phyloP scores from a whole-genome alignment of 2,329 filamentous ascomycete genomes.

The Nemania diffusa region DNA sequence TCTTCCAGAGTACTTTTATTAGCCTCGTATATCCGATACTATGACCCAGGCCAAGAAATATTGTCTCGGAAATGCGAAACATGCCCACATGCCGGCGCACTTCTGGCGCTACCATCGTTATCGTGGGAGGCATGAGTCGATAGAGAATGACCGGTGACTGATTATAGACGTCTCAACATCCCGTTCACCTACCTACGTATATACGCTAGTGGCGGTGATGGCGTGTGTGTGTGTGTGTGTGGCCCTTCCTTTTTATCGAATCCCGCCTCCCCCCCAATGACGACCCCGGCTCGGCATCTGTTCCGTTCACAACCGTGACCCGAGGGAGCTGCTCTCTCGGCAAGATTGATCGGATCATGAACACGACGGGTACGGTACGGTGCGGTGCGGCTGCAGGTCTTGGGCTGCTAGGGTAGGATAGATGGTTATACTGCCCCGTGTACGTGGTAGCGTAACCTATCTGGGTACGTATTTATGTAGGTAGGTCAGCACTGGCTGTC shows the following conservation, averaged over 20 bases:
- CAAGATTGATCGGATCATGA: constrained; percentile 23
- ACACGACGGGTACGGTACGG: background rate
- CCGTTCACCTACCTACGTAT: background rate
- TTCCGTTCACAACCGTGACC: constrained; percentile 7
- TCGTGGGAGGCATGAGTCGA: background rate
- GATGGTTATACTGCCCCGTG: background rate
- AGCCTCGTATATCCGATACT: background rate
- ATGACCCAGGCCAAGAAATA: background rate
- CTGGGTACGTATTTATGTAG: background rate
- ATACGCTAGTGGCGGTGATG: background rate
- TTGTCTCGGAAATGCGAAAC: constrained; percentile 3
- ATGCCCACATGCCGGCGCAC: background rate
- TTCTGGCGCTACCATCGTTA: background rate
- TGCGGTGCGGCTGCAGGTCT: constrained; percentile 1
- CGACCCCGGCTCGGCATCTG: background rate
- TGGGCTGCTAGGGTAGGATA: background rate
- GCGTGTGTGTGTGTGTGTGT: no score
- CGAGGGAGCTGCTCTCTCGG: constrained; percentile 15
- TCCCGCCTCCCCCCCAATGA: no score
- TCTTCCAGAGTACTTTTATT: background rate
- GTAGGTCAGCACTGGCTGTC: constrained; percentile 11
- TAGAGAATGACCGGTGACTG: background rate
- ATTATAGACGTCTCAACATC: background rate
- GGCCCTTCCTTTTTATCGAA: background rate
- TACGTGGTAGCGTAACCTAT: background rate